These are phyloP conservation scores for Sisymbrium altissimum DNA, from an alignment of 345 rosid species.

Conservation along the genomic window DNA sequence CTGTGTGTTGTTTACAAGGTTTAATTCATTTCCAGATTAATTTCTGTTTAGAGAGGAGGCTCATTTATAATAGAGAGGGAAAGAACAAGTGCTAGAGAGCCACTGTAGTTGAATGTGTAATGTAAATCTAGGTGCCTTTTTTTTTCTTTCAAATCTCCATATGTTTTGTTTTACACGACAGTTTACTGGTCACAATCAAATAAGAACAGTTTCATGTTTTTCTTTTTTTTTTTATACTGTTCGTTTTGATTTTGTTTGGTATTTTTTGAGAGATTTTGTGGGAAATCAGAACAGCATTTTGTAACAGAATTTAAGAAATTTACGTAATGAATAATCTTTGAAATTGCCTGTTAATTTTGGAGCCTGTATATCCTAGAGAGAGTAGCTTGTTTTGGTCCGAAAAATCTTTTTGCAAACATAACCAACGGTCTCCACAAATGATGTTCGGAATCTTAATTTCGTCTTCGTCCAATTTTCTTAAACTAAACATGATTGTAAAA, in stretches of 20 bases:
- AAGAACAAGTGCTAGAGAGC: conserved; percentile 10
- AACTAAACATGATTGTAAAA: background rate
- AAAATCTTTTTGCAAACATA: background rate
- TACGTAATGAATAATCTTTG: background rate
- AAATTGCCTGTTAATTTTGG: background rate
- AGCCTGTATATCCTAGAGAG: background rate
- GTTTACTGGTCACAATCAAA: conserved; percentile 4
- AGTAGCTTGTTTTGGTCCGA: background rate
- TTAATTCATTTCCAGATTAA: background rate
- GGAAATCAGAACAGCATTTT: background rate
- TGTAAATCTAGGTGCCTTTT: conserved; percentile 24
- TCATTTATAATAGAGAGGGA: conserved; percentile 6
- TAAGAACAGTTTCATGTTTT: background rate
- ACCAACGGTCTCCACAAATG: background rate
- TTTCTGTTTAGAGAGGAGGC: conserved; percentile 1
- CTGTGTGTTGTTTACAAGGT: background rate
- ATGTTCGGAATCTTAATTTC: background rate
- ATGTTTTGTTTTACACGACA: background rate
- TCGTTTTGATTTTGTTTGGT: background rate
- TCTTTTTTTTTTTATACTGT: background rate
- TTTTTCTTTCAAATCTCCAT: background rate
- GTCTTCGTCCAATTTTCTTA: background rate
- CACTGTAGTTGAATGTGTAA: conserved; percentile 26
- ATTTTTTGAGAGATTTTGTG: background rate
- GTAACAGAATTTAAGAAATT: background rate